These are phyloP conservation scores for Begonia loranthoides DNA, from an alignment of 306 rosid species.

Conservation along the genomic window DNA sequence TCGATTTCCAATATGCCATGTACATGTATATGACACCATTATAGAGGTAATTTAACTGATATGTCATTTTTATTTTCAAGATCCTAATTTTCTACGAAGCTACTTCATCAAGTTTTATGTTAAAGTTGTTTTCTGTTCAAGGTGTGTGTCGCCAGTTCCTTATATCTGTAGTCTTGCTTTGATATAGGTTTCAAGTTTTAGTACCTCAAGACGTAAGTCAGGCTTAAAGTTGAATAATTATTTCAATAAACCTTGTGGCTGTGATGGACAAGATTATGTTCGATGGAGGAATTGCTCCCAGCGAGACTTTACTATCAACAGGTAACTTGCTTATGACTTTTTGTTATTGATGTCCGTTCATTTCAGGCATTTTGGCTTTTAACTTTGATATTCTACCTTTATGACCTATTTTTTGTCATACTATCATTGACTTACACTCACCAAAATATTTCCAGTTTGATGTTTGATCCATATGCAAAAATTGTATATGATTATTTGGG, in stretches of 20 bases:
- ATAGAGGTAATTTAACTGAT: slow-evolving; percentile 17
- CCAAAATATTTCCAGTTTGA: slow-evolving; percentile 20
- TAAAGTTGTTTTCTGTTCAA: not conserved
- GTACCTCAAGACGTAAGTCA: slow-evolving; percentile 14
- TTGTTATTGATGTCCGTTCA: not conserved
- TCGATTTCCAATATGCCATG: slow-evolving; percentile 27
- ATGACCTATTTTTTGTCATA: not conserved
- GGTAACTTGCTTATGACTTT: slow-evolving; percentile 5
- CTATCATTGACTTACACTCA: not conserved
- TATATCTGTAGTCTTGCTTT: not conserved
- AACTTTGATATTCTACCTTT: not conserved
- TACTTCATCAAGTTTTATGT: slow-evolving; percentile 1
- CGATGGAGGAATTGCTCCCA: slow-evolving; percentile 27
- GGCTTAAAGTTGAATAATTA: slow-evolving; percentile 9
- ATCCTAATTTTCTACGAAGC: not conserved
- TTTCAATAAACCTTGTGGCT: slow-evolving; percentile 12
- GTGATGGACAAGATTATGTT: slow-evolving; percentile 16
- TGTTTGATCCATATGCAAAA: slow-evolving; percentile 24
- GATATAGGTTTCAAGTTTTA: slow-evolving; percentile 27
- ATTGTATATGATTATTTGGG: slow-evolving; percentile 24
- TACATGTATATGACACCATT: slow-evolving; percentile 10
- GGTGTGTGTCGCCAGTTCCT: not conserved
- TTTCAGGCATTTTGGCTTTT: not conserved
- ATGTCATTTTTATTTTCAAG: not conserved
- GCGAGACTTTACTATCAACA: slow-evolving; percentile 24